These are phyloP conservation scores for Nicotiana noctiflora DNA, from an alignment of 257 asterid species.

Conservation along the genomic window DNA sequence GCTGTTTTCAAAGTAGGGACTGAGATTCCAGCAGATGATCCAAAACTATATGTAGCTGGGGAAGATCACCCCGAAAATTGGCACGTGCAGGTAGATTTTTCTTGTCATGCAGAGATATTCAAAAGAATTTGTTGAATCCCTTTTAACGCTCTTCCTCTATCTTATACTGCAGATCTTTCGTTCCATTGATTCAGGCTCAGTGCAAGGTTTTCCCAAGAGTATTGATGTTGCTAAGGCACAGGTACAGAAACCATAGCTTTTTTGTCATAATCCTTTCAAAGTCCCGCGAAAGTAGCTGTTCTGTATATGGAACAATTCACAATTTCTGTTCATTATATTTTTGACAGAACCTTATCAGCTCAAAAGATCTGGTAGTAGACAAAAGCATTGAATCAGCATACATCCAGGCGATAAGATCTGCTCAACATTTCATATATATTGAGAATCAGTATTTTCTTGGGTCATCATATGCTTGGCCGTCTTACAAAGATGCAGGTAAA, in stretches of 20 bases:
- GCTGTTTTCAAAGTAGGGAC: slow-evolving; percentile 45
- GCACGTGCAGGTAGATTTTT: slow-evolving; percentile 73
- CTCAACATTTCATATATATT: slow-evolving; percentile 78
- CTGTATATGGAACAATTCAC: neutral
- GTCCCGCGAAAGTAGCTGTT: neutral
- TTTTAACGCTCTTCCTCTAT: neutral
- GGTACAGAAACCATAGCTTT: slow-evolving; percentile 25
- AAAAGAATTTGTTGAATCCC: slow-evolving; percentile 15
- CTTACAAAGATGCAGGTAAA: slow-evolving; percentile 82
- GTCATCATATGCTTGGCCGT: slow-evolving; percentile 87
- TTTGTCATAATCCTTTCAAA: neutral
- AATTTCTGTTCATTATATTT: neutral
- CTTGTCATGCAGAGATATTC: slow-evolving; percentile 8
- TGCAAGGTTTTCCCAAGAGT: slow-evolving; percentile 67
- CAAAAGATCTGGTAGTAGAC: slow-evolving; percentile 72
- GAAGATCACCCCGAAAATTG: slow-evolving; percentile 72
- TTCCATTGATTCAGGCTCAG: slow-evolving; percentile 89
- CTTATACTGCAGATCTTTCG: slow-evolving; percentile 63
- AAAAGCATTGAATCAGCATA: slow-evolving; percentile 81
- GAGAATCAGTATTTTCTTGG: slow-evolving; percentile 93
- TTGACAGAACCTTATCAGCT: slow-evolving; percentile 57
- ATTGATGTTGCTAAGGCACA: slow-evolving; percentile 44
- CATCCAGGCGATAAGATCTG: slow-evolving; percentile 83
- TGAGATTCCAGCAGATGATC: slow-evolving; percentile 48
- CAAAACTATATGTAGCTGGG: slow-evolving; percentile 43